Base-by-base conservation (phyloP, 2,329 filamentous ascomycete species). In the Arthrobotrys sphaeroides region DNA sequence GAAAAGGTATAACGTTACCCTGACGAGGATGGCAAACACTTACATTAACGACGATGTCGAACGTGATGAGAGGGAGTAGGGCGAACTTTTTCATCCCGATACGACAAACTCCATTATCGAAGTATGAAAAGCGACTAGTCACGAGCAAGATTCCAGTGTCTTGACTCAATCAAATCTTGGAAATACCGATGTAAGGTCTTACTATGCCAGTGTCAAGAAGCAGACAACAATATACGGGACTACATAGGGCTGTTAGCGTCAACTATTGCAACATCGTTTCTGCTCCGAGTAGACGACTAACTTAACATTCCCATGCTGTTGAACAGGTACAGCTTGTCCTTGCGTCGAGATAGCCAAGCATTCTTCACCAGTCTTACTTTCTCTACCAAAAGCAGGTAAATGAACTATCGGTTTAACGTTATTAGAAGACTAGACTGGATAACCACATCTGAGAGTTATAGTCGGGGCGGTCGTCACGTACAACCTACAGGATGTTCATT, bases 361-460 rank as follows among this genome's bases (percentile, higher is more conserved):
- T 85, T 84, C 57, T 86, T 84, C 55, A 89, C 86, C 36, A 89
- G 87, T 77, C 87, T 51, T 20, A 86, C 87, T 80, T 88, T 88
- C 79, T 90, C 88, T 0, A 88, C 87, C 3, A 90, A 82, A 78
- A 89, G 89, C 18, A 87, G 82, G 77, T 89, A 90, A 9, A 89
- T 87, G 22, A 89, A 81, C 83, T 86, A 75, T 43, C 22, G 10
- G 16, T 18, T n/a, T 68, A 57, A 13, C 3, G 31, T 40, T n/a
- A 13, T n/a, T n/a, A n/a, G n/a, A n/a, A n/a, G n/a, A n/a, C n/a
- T n/a, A n/a, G n/a, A n/a, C n/a, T n/a, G n/a, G n/a, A n/a, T n/a
- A n/a, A n/a, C n/a, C n/a, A n/a, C n/a, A n/a, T n/a, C n/a, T n/a
- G n/a, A n/a, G n/a, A n/a, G n/a, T n/a, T n/a, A n/a, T n/a, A n/a